Evolutionary conservation across 2,329 filamentous ascomycete genomes (phyloP).

Genomic region (Penicillium decumbens): DNA sequence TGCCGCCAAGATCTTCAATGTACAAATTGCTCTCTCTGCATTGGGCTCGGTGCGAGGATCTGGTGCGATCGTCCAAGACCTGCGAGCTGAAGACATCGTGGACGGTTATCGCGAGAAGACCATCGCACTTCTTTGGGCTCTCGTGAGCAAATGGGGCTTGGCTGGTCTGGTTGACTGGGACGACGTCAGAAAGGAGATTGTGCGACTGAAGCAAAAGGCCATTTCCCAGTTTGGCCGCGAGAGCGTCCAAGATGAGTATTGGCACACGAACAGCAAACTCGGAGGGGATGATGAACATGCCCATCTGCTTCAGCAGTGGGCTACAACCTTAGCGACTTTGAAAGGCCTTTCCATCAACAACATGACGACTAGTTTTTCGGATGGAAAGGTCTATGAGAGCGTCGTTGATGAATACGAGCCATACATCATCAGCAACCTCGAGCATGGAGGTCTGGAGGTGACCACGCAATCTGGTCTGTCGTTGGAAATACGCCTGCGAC

Average conservation of each 20-base stretch:
- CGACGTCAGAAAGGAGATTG: slow-evolving; percentile 51
- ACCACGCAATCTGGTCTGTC: slow-evolving; percentile 4
- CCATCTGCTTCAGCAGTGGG: slow-evolving; percentile 54
- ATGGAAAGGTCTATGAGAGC: slow-evolving; percentile 50
- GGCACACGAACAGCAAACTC: slow-evolving; percentile 20
- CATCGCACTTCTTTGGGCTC: slow-evolving; percentile 55
- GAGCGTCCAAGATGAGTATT: slow-evolving; percentile 16
- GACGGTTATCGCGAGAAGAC: slow-evolving; percentile 63
- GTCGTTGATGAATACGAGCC: slow-evolving; percentile 56
- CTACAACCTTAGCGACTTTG: slow-evolving; percentile 47
- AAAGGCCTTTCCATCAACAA: slow-evolving; percentile 49
- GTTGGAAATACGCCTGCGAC: slow-evolving; percentile 34
- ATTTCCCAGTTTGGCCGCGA: slow-evolving; percentile 14
- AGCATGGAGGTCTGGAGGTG: not conserved
- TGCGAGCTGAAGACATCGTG: slow-evolving; percentile 57
- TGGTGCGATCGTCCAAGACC: slow-evolving; percentile 38
- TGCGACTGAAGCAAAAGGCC: slow-evolving; percentile 37
- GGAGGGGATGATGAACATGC: slow-evolving; percentile 30
- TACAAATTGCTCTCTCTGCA: slow-evolving; percentile 54
- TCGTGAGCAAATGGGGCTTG: slow-evolving; percentile 56
- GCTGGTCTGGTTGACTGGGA: slow-evolving; percentile 52
- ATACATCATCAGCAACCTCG: slow-evolving; percentile 30
- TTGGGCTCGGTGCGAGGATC: slow-evolving; percentile 45
- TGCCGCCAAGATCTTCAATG: slow-evolving; percentile 56
- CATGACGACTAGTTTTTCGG: slow-evolving; percentile 55